These are phyloP conservation scores for Xylaria flabelliformis DNA, from an alignment of 495 filamentous ascomycete species.

Conservation along the genomic window DNA sequence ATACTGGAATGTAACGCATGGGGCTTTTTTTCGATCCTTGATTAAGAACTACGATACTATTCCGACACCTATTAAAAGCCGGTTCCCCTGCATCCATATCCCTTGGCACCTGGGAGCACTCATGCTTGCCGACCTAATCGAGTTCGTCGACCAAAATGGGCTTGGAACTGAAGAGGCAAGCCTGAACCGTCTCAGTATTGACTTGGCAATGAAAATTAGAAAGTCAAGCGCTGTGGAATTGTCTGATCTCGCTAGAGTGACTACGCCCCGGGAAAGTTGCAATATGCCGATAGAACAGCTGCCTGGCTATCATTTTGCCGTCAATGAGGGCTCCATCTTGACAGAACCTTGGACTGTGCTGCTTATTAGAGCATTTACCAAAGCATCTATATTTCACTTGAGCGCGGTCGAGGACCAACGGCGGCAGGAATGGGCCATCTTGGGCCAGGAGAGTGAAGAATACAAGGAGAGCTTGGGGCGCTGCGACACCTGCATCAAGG, in stretches of 20 bases:
- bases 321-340: conserved; percentile 47
- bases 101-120: conserved; percentile 58
- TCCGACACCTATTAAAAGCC: conserved; percentile 53
- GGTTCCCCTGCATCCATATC: conserved; percentile 54
- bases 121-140: conserved; percentile 53
- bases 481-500: conserved; percentile 46
- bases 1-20: conserved; percentile 54
- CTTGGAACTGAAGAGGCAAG: conserved; percentile 30
- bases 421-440: conserved; percentile 17
- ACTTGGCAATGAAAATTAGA: conserved; percentile 42
- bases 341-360: conserved; percentile 57
- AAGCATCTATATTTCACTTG: conserved; percentile 46
- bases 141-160: conserved; percentile 36
- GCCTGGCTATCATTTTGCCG: conserved; percentile 39
- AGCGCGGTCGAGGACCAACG: conserved; percentile 26
- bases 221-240: conserved; percentile 44
- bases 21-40: conserved; percentile 52
- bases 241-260: conserved; percentile 45
- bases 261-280: conserved; percentile 30
- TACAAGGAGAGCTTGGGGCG: conserved; percentile 31
- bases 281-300: conserved; percentile 15
- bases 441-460: conserved; percentile 19
- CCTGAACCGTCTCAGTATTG: conserved; percentile 34
- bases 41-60: conserved; percentile 49
- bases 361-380: conserved; percentile 51